Evolutionary conservation across 805 yeast genomes (phyloP).

Genomic region (Wickerhamiella australiensis): DNA sequence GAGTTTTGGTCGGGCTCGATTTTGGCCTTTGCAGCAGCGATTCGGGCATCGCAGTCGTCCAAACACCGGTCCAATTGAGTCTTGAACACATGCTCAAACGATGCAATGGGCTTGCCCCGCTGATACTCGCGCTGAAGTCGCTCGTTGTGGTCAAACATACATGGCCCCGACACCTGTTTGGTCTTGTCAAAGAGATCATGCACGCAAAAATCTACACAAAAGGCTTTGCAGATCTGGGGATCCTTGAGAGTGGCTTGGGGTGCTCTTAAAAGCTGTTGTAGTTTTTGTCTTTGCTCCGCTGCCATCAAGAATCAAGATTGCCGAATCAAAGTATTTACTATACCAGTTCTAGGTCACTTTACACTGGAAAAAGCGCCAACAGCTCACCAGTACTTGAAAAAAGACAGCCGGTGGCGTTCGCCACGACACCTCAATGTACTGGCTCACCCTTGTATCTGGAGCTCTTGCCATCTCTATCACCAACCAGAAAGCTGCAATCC

Average conservation of each 20-base stretch:
- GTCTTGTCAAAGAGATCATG: slow-evolving; percentile 73
- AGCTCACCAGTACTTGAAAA: too few relatives aligned
- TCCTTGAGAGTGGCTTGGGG: slow-evolving; percentile 32
- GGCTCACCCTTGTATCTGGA: not conserved
- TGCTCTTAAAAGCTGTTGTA: slow-evolving; percentile 74
- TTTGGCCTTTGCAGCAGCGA: slow-evolving; percentile 48
- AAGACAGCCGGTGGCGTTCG: not conserved
- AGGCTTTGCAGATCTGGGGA: slow-evolving; percentile 62
- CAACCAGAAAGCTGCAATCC: slow-evolving; percentile 3
- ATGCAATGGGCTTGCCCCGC: not conserved
- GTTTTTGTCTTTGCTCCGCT: slow-evolving; percentile 59
- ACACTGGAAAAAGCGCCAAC: too few relatives aligned
- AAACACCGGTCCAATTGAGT: slow-evolving; percentile 43
- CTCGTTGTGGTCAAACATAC: slow-evolving; percentile 60
- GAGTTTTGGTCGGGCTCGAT: slow-evolving; percentile 34
- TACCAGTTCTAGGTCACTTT: too few relatives aligned
- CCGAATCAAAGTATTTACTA: too few relatives aligned
- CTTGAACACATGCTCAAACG: slow-evolving; percentile 37
- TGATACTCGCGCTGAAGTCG: not conserved
- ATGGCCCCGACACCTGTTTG: slow-evolving; percentile 54
- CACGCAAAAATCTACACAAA: slow-evolving; percentile 77
- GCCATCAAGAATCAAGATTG: slow-evolving; percentile 37
- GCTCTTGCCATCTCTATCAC: slow-evolving; percentile 1
- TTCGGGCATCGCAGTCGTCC: slow-evolving; percentile 53
- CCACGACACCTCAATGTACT: slow-evolving; percentile 5